These are phyloP conservation scores for Theileria sp. DNA, from an alignment of 169 alveolate genomes.

Conservation along the genomic window DNA sequence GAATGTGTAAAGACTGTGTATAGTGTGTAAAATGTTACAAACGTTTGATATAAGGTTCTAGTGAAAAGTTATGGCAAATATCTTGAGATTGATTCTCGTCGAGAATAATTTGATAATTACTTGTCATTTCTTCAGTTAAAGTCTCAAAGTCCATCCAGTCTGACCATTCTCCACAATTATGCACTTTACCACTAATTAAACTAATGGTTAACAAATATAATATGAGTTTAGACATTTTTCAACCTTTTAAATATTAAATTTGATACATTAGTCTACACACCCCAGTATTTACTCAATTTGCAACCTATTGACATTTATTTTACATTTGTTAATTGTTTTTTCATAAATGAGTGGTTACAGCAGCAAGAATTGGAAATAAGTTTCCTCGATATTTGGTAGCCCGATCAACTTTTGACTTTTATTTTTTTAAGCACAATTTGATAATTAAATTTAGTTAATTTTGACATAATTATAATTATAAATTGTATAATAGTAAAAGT, in stretches of 20 bases:
- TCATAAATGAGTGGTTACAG: not conserved
- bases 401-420: not conserved
- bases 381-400: no score
- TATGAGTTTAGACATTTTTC: no score
- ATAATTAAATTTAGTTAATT: not conserved
- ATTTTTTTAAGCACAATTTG: not conserved
- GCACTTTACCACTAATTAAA: not conserved
- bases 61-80: not conserved
- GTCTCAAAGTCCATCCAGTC: constrained; percentile 8
- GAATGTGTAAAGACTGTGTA: no score
- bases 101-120: no score
- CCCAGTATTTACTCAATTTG: constrained; percentile 3
- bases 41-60: not conserved
- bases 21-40: not conserved
- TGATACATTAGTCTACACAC: not conserved
- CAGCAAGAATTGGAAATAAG: not conserved
- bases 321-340: no score
- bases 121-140: not conserved
- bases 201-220: not conserved
- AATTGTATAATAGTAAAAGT: not conserved
- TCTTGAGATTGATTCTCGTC: not conserved
- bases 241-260: not conserved
- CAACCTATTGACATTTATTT: not conserved
- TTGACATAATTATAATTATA: not conserved
- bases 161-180: constrained; percentile 17